These are phyloP conservation scores for Dorcoceras hygrometricum DNA, from an alignment of 257 asterid species.

Conservation along the genomic window DNA sequence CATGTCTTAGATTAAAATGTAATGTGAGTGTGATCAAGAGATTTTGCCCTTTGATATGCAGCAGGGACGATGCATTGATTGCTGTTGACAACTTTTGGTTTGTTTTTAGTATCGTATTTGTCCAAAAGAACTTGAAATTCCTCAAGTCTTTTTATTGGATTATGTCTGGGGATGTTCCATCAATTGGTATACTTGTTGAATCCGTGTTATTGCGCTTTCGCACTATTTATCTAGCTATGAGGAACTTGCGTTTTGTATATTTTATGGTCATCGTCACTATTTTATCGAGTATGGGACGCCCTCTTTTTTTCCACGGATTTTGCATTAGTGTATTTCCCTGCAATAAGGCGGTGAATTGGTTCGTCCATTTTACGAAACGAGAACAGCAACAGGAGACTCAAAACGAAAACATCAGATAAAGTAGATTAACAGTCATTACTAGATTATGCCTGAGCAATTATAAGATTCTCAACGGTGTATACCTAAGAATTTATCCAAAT, in stretches of 20 bases:
- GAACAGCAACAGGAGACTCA: background rate
- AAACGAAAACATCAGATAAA: background rate
- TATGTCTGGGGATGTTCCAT: background rate
- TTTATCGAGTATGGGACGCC: no score
- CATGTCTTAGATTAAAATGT: conserved; percentile 30
- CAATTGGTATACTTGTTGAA: background rate
- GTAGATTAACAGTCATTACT: background rate
- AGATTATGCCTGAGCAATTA: background rate
- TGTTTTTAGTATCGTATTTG: conserved; percentile 35
- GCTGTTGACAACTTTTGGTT: conserved; percentile 32
- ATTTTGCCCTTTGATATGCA: conserved; percentile 30
- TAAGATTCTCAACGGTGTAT: background rate
- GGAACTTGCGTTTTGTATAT: background rate
- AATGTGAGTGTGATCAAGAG: conserved; percentile 29
- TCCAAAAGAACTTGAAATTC: conserved; percentile 21
- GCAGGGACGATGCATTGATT: conserved; percentile 27
- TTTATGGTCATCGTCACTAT: no score
- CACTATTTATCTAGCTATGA: background rate
- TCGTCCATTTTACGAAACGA: background rate
- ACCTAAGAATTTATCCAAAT: no score
- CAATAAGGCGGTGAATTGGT: no score
- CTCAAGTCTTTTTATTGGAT: background rate
- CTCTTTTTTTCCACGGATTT: no score
- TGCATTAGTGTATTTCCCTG: no score
- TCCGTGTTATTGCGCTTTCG: background rate